Conservation (phyloP, 2,329 filamentous ascomycete genomes). For the Tolypocladium capitatum region DNA sequence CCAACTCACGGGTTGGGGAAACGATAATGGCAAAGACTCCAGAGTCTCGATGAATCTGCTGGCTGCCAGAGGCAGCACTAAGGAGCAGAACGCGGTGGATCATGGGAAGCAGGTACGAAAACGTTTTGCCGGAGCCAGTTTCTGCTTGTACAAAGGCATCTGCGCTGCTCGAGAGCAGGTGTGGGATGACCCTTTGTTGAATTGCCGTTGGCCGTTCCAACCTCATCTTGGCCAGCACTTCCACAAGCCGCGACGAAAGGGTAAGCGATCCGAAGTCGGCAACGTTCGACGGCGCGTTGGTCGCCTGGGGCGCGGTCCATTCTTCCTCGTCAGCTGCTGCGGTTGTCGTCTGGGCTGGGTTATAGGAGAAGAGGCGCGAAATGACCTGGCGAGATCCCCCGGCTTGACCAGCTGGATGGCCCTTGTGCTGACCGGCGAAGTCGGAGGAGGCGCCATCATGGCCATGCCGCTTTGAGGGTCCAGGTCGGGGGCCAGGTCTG, state of each 20-base stretch:
- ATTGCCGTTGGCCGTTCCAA: constrained; percentile 89
- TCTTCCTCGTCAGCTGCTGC: constrained; percentile 35
- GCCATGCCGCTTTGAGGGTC: neutral
- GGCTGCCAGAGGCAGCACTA: constrained; percentile 40
- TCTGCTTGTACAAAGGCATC: constrained; percentile 96
- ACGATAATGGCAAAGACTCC: constrained; percentile 91
- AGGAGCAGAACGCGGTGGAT: constrained; percentile 77
- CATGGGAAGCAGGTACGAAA: constrained; percentile 89
- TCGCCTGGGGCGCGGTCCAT: constrained; percentile 53
- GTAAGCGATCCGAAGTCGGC: constrained; percentile 80
- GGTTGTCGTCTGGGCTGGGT: constrained; percentile 58
- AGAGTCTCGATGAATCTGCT: constrained; percentile 63
- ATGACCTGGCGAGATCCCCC: constrained; percentile 47
- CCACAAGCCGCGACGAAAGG: constrained; percentile 65
- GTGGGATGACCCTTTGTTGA: constrained; percentile 76
- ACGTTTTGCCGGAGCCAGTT: constrained; percentile 92
- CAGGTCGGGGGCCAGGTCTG: neutral
- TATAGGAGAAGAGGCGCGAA: constrained; percentile 85
- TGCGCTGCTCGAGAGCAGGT: constrained; percentile 64
- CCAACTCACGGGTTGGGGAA: constrained; percentile 84
- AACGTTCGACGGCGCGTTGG: constrained; percentile 79
- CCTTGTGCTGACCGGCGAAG: constrained; percentile 8
- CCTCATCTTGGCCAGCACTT: constrained; percentile 74
- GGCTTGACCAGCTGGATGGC: constrained; percentile 9
- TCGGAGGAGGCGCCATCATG: constrained; percentile 6